A percentile compares a stretch with the other conserved stretches of the same genome.
Evolutionary conservation across 441 rosid genomes (phyloP).

Genomic region (Bocquillonia castaneifolia): DNA sequence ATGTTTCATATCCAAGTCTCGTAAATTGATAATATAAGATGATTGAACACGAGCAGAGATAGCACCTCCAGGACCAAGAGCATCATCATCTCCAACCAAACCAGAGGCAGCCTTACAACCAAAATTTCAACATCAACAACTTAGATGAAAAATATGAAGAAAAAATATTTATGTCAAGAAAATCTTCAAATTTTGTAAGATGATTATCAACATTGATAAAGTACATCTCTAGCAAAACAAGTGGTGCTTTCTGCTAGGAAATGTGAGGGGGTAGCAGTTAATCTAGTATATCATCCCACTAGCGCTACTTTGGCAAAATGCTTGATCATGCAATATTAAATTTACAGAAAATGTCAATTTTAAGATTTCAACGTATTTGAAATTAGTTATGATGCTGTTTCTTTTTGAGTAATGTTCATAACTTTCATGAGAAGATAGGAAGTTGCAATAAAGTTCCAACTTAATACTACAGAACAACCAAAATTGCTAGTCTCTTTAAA

Average conservation of each 20-base stretch:
- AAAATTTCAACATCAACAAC: constrained; percentile 17
- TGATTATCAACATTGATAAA: not conserved
- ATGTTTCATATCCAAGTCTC: constrained; percentile 88
- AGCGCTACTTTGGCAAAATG: not conserved
- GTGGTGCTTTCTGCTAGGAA: not conserved
- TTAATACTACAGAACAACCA: not conserved
- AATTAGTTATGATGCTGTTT: not conserved
- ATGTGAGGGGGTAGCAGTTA: not conserved
- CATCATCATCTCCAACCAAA: constrained; percentile 89
- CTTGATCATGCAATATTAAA: not conserved
- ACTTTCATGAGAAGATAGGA: not conserved
- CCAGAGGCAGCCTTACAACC: constrained; percentile 71
- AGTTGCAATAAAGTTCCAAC: not conserved
- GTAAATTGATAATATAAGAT: constrained; percentile 76
- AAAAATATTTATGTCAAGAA: not conserved
- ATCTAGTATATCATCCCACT: not conserved
- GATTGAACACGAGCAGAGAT: constrained; percentile 72
- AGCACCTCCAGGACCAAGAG: constrained; percentile 60
- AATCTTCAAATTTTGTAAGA: not conserved
- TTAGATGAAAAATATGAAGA: not conserved
- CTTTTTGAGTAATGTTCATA: not conserved
- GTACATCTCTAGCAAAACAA: not conserved
- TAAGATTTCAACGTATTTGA: not conserved
- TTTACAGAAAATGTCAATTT: not conserved
- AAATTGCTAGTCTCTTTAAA: not conserved